Percentiles rank a stretch among this genome's conserved stretches.
These are phyloP conservation scores for Picochlorum sp. DNA, from an alignment of 139 green algal genomes.

Conservation along the genomic window DNA sequence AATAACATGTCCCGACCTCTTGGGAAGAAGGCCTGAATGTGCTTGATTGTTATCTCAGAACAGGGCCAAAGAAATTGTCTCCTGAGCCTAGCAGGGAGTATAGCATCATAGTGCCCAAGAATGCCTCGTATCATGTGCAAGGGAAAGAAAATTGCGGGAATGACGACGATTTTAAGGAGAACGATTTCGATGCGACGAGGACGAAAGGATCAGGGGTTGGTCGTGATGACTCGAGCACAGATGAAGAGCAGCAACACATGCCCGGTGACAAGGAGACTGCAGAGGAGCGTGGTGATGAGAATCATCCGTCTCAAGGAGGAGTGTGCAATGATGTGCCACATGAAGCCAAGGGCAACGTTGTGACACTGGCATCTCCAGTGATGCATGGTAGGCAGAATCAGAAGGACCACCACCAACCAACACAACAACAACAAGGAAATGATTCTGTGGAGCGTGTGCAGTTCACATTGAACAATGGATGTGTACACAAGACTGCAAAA, in stretches of 20 bases:
- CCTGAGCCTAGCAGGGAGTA: slow-evolving; percentile 20
- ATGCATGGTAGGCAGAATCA: background rate
- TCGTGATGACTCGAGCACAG: background rate
- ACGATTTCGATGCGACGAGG: too few relatives aligned
- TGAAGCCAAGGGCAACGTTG: background rate
- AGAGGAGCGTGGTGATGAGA: background rate
- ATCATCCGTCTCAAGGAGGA: background rate
- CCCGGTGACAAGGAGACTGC: background rate
- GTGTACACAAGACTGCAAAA: too few relatives aligned
- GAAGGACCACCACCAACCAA: too few relatives aligned
- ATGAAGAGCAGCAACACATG: background rate
- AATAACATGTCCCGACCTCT: background rate
- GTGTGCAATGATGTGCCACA: background rate
- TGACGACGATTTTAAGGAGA: too few relatives aligned
- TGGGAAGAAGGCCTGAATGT: slow-evolving; percentile 7
- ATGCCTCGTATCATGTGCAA: too few relatives aligned
- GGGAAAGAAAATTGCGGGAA: too few relatives aligned
- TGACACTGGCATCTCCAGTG: background rate
- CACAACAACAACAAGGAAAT: too few relatives aligned
- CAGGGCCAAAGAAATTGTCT: slow-evolving; percentile 25
- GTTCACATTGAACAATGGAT: too few relatives aligned
- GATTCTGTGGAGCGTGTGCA: too few relatives aligned
- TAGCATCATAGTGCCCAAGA: slow-evolving; percentile 2
- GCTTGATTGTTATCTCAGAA: slow-evolving; percentile 28
- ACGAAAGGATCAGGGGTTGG: background rate